phyloP scores from a whole-genome alignment of 148 eudicot species.

The Gaultheria prostrata region DNA sequence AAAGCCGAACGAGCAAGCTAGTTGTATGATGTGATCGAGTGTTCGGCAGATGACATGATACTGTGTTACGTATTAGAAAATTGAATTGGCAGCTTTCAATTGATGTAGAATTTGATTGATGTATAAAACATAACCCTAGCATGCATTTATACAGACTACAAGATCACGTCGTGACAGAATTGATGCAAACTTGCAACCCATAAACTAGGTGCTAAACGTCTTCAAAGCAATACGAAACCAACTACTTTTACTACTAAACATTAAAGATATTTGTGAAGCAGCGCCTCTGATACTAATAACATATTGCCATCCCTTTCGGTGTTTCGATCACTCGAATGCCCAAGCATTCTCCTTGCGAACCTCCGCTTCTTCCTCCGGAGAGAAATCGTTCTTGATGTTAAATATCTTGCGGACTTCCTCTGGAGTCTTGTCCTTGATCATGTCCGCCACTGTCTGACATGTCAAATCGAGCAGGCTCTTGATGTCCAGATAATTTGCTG shows the following conservation, averaged over 20 bases:
- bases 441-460: constrained; percentile 66
- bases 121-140: too few relatives aligned
- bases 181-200: neutral
- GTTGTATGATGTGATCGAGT: too few relatives aligned
- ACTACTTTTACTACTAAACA: neutral
- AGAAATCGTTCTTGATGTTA: constrained; percentile 57
- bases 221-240: neutral
- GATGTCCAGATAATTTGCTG: constrained; percentile 61
- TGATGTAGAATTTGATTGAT: too few relatives aligned
- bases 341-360: constrained; percentile 60
- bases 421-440: constrained; percentile 70
- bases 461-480: constrained; percentile 60
- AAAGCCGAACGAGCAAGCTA: too few relatives aligned
- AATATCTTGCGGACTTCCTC: constrained; percentile 64
- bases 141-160: too few relatives aligned
- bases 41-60: too few relatives aligned
- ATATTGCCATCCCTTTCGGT: neutral
- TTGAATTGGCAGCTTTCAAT: too few relatives aligned
- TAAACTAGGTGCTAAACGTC: neutral
- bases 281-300: neutral
- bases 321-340: constrained; percentile 61
- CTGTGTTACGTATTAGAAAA: too few relatives aligned
- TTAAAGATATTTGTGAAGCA: neutral
- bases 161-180: neutral
- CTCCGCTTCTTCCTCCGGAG: constrained; percentile 61